phyloP scores from a whole-genome alignment of 345 rosid genomes.

The Abelmoschus esculentus region DNA sequence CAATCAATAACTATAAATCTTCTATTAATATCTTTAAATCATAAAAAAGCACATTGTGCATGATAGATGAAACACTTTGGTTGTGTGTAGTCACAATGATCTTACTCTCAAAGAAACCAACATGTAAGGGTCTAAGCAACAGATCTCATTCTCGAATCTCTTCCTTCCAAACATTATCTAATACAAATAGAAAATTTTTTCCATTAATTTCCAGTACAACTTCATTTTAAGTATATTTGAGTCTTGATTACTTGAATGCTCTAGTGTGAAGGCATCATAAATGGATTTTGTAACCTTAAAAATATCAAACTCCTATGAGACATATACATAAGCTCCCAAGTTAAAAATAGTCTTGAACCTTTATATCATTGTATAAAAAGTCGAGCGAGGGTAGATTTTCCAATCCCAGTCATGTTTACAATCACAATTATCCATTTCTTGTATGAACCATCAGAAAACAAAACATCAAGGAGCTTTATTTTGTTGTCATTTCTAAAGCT shows the following conservation, averaged over 20 bases:
- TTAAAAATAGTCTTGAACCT: neutral
- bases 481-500: too few relatives aligned
- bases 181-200: constrained; percentile 23
- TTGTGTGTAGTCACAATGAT: constrained; percentile 35
- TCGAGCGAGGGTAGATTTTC: constrained; percentile 39
- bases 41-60: constrained; percentile 12
- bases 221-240: constrained; percentile 28
- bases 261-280: neutral
- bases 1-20: constrained; percentile 28
- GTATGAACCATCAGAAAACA: too few relatives aligned
- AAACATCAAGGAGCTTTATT: too few relatives aligned
- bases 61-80: constrained; percentile 21
- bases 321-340: neutral
- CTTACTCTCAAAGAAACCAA: constrained; percentile 21
- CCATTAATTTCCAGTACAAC: constrained; percentile 5
- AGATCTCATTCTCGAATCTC: constrained; percentile 23
- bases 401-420: constrained; percentile 23
- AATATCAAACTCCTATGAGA: neutral
- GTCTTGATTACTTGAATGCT: constrained; percentile 18
- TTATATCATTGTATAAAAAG: constrained; percentile 26
- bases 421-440: neutral
- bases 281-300: neutral
- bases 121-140: constrained; percentile 21
- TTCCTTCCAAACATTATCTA: constrained; percentile 43
- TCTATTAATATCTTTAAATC: neutral